phyloP scores from a whole-genome alignment of 108 stramenopile species.

The Seminavis robusta region DNA sequence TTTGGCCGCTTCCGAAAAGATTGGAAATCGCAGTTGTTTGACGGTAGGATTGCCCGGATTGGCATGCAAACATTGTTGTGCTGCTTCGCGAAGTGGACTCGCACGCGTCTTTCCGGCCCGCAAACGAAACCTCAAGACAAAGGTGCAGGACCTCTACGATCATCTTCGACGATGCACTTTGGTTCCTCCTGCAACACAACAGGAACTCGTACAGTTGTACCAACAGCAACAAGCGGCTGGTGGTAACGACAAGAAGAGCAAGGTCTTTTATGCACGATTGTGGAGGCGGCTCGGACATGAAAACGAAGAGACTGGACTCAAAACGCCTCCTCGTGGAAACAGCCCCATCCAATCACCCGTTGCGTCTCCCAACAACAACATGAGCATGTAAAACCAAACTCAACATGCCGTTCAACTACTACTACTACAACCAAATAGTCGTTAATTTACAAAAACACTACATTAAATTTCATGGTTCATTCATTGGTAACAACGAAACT shows the following conservation, averaged over 20 bases:
- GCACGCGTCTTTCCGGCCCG: slow-evolving; percentile 39
- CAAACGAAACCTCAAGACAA: slow-evolving; percentile 30
- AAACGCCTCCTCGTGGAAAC: no score
- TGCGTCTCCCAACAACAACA: no score
- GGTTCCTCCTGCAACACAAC: slow-evolving; percentile 23
- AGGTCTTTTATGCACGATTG: slow-evolving; percentile 27
- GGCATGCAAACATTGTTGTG: slow-evolving; percentile 35
- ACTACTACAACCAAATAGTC: no score
- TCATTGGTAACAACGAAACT: no score
- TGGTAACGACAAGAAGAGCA: slow-evolving; percentile 3
- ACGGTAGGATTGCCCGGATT: slow-evolving; percentile 34
- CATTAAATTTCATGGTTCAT: no score
- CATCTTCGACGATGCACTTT: slow-evolving; percentile 36
- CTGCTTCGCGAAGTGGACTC: slow-evolving; percentile 9
- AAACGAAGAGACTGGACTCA: no score
- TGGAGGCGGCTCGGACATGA: slow-evolving; percentile 36
- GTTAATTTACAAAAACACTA: no score
- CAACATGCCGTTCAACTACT: no score
- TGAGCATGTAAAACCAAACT: no score
- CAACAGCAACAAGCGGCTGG: no score
- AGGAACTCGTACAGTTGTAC: slow-evolving; percentile 14
- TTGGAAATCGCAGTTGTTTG: slow-evolving; percentile 27
- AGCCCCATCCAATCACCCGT: no score
- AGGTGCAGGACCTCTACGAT: slow-evolving; percentile 36
- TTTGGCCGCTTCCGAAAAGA: slow-evolving; percentile 20